Conservation (phyloP, 805 yeast genomes). For the Yamadazyma olivae region DNA sequence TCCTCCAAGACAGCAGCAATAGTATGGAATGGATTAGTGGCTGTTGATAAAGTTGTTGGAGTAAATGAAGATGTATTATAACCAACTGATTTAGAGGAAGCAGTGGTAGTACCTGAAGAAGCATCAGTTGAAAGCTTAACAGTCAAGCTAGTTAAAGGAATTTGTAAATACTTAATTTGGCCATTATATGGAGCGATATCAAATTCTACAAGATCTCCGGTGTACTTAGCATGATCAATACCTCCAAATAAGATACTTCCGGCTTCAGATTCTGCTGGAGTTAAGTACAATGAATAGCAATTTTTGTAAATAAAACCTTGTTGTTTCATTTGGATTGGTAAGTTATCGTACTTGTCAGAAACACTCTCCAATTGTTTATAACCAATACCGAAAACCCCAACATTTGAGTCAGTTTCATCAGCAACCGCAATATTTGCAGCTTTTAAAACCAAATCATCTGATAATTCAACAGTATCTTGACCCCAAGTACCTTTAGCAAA, state of each 20-base stretch:
- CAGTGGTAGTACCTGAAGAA: constrained; percentile 1
- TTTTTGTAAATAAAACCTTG: constrained; percentile 33
- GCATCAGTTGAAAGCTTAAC: constrained; percentile 11
- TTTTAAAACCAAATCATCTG: constrained; percentile 10
- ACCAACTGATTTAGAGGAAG: constrained; percentile 9
- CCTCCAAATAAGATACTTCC: constrained; percentile 35
- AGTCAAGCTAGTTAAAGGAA: constrained; percentile 17
- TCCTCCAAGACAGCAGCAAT: constrained; percentile 7
- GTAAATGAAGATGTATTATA: no score
- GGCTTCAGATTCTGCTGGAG: constrained; percentile 16
- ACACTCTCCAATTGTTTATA: constrained; percentile 11
- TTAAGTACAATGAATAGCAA: constrained; percentile 38
- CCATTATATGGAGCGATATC: constrained; percentile 15
- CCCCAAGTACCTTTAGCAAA: constrained; percentile 31
- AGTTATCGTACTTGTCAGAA: constrained; percentile 23
- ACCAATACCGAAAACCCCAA: constrained; percentile 21
- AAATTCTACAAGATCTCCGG: constrained; percentile 23
- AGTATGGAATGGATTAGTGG: constrained; percentile 5
- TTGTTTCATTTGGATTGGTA: constrained; percentile 33
- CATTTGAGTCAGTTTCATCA: constrained; percentile 16
- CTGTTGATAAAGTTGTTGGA: constrained; percentile 5
- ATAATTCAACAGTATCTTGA: constrained; percentile 16
- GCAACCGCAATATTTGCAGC: constrained; percentile 19
- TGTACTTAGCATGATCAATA: constrained; percentile 25
- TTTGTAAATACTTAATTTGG: constrained; percentile 14